Evolutionary conservation across 176 grass and related monocot genomes (phyloP).

Genomic region (maize (Zea mays)): DNA sequence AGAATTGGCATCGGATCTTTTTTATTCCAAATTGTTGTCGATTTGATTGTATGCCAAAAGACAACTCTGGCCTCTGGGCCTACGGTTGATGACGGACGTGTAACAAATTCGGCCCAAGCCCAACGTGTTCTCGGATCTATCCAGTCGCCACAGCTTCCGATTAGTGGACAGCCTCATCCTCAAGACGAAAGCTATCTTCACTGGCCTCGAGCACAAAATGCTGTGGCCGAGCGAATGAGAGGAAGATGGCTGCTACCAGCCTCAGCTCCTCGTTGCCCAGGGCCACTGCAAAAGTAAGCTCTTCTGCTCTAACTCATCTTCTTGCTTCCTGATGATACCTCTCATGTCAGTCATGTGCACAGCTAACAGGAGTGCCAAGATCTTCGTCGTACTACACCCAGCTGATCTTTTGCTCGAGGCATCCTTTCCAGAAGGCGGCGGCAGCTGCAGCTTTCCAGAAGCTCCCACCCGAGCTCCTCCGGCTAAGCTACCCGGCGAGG

Average conservation of each 20-base stretch:
- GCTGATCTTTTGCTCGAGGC: conserved; percentile 42
- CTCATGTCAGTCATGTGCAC: conserved; percentile 8
- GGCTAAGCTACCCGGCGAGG: conserved; percentile 25
- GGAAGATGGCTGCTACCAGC: conserved; percentile 53
- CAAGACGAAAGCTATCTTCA: conserved; percentile 42
- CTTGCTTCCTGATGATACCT: neutral
- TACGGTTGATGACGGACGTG: neutral
- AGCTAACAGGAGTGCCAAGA: conserved; percentile 37
- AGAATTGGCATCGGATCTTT: too few relatives aligned
- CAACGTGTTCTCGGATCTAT: neutral
- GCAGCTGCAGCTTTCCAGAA: conserved; percentile 20
- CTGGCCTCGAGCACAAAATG: conserved; percentile 36
- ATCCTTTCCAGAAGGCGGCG: conserved; percentile 34
- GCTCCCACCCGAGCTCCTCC: conserved; percentile 24
- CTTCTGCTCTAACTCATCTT: neutral
- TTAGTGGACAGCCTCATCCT: conserved; percentile 38
- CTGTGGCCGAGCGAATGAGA: conserved; percentile 34
- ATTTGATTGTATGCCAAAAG: neutral
- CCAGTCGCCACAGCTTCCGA: neutral
- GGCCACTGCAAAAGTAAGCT: conserved; percentile 47
- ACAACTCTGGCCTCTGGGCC: neutral
- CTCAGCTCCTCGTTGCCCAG: conserved; percentile 40
- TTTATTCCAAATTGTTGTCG: too few relatives aligned
- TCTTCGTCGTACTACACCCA: conserved; percentile 39
- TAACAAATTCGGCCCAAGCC: conserved; percentile 8